A percentile compares a stretch with the other conserved stretches of the same genome.
Evolutionary conservation across 768 basidiomycete genomes (phyloP).

Genomic region (Chlorophyllum brunneum): DNA sequence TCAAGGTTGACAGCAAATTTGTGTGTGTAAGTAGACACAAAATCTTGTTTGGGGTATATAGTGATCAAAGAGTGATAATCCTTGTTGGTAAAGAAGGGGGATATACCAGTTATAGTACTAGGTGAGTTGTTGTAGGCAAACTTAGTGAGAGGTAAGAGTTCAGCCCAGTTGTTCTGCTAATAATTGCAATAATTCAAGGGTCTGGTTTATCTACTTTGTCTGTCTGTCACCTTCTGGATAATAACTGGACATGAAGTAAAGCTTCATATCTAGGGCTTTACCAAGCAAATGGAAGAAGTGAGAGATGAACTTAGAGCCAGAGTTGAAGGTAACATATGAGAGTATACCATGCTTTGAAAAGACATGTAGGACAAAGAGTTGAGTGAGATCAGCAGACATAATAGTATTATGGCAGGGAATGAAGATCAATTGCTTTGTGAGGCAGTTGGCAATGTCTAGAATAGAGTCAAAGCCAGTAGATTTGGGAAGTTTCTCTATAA

Average conservation of each 20-base stretch:
- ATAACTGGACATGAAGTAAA: too few relatives aligned
- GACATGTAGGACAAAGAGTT: too few relatives aligned
- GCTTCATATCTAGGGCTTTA: conserved; percentile 3
- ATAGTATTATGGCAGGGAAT: too few relatives aligned
- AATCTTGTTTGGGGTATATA: background rate
- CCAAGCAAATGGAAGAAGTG: conserved; percentile 23
- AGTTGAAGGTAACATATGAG: conserved; percentile 29
- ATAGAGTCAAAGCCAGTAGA: conserved; percentile 34
- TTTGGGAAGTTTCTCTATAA: conserved; percentile 32
- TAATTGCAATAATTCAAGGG: too few relatives aligned
- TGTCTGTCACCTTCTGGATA: too few relatives aligned
- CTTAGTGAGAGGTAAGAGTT: too few relatives aligned
- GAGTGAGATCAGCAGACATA: too few relatives aligned
- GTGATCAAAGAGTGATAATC: conserved; percentile 23
- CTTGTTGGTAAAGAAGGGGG: conserved; percentile 34
- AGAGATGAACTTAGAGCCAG: conserved; percentile 28
- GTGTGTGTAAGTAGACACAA: conserved; percentile 2
- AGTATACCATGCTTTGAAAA: conserved; percentile 34
- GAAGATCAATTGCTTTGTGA: conserved; percentile 20
- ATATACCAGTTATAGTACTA: too few relatives aligned
- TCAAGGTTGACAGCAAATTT: conserved; percentile 11
- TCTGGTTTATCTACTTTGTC: too few relatives aligned
- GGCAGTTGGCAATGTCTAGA: conserved; percentile 31
- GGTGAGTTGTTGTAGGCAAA: too few relatives aligned
- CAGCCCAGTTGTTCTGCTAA: too few relatives aligned